A percentile compares a stretch with the other conserved stretches of the same genome.
Evolutionary conservation across 768 basidiomycete species (phyloP).

Genomic region (Baorangia bicolor): DNA sequence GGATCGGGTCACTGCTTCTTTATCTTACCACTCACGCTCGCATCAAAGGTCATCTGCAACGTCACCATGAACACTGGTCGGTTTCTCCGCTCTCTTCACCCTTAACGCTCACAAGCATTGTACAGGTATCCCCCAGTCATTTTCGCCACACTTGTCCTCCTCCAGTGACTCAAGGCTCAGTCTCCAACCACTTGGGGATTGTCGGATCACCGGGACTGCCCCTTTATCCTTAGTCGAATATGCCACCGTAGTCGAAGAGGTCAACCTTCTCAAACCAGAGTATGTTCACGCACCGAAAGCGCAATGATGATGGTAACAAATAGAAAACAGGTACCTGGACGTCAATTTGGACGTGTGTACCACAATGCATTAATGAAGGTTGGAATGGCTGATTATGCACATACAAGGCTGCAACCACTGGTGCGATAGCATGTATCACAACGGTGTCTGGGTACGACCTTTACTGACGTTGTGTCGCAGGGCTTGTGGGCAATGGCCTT

Average conservation of each 20-base stretch:
- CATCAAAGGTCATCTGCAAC: no score
- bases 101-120: no score
- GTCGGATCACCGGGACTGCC: no score
- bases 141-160: no score
- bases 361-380: slow-evolving; percentile 91
- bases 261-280: slow-evolving; percentile 65
- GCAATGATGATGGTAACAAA: slow-evolving; percentile 1
- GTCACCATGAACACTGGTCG: no score
- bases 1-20: no score
- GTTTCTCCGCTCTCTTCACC: no score
- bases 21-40: no score
- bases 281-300: slow-evolving; percentile 26
- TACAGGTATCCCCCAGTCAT: no score
- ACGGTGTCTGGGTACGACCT: slow-evolving; percentile 88
- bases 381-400: slow-evolving; percentile 96
- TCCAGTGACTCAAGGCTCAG: no score
- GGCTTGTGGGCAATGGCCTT: slow-evolving; percentile 94
- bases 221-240: slow-evolving; percentile 86
- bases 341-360: slow-evolving; percentile 80
- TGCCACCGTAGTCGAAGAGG: slow-evolving; percentile 75
- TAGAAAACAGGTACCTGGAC: slow-evolving; percentile 54
- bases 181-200: no score
- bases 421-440: slow-evolving; percentile 66
- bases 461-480: slow-evolving; percentile 98
- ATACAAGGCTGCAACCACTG: slow-evolving; percentile 73